phyloP scores from a whole-genome alignment of 768 basidiomycete genomes.

The Mycena leptocephala region DNA sequence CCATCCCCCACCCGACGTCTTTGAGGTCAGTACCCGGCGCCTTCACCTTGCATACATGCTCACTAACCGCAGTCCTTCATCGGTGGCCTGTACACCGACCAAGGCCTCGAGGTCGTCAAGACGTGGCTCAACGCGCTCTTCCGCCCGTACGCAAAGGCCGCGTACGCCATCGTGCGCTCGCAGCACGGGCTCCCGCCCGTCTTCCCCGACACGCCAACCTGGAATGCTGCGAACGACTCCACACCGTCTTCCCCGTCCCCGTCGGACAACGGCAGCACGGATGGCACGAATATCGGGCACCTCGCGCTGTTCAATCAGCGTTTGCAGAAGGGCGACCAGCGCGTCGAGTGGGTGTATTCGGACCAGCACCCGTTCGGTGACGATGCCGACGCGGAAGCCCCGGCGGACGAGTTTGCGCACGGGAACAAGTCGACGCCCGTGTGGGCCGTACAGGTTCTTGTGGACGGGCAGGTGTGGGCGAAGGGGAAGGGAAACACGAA shows the following conservation, averaged over 20 bases:
- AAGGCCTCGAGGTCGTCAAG: conserved; percentile 71
- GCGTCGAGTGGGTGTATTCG: conserved; percentile 83
- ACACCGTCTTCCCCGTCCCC: conserved; percentile 41
- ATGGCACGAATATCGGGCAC: conserved; percentile 68
- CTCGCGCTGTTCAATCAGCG: conserved; percentile 88
- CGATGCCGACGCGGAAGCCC: not conserved
- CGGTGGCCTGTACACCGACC: conserved; percentile 82
- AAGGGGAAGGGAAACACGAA: conserved; percentile 81
- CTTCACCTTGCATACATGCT: not conserved
- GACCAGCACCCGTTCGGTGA: conserved; percentile 48
- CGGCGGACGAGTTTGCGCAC: conserved; percentile 31
- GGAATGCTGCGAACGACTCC: not conserved
- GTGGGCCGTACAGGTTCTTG: conserved; percentile 79
- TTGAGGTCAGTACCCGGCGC: conserved; percentile 69
- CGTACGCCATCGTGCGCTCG: conserved; percentile 75
- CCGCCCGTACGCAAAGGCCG: conserved; percentile 72
- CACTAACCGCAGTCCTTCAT: conserved; percentile 74
- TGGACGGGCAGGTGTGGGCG: conserved; percentile 75
- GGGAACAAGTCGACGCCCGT: conserved; percentile 79
- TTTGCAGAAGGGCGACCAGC: conserved; percentile 68
- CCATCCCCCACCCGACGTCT: conserved; percentile 74
- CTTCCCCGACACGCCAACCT: conserved; percentile 38
- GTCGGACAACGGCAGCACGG: conserved; percentile 25
- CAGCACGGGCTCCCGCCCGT: conserved; percentile 78
- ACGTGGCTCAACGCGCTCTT: conserved; percentile 77